Conservation (phyloP, 208 protist species). For the Acanthamoeba sp. region DNA sequence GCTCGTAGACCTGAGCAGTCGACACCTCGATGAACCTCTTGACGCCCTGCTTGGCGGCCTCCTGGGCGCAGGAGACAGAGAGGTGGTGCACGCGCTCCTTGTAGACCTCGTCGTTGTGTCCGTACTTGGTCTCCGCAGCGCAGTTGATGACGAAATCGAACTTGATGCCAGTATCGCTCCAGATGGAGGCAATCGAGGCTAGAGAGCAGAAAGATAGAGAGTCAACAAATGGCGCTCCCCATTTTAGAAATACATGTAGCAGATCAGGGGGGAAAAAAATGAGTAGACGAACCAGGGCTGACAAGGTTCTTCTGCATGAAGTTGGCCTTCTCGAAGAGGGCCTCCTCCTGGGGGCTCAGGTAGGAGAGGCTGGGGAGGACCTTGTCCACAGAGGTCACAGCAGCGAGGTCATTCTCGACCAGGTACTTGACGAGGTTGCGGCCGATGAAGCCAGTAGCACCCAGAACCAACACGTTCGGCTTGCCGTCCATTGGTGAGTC, state of each 20-base stretch:
- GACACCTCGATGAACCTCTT: constrained; percentile 93
- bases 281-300: constrained; percentile 63
- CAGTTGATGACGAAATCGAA: constrained; percentile 93
- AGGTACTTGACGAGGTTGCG: constrained; percentile 92
- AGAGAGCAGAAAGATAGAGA: neutral
- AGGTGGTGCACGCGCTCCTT: constrained; percentile 69
- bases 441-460: constrained; percentile 93
- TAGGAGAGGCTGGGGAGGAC: constrained; percentile 85
- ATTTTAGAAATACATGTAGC: no score
- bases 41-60: constrained; percentile 87
- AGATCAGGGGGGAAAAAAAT: constrained; percentile 37
- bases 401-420: constrained; percentile 84
- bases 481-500: constrained; percentile 68
- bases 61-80: constrained; percentile 82
- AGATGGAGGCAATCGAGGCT: constrained; percentile 88
- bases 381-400: constrained; percentile 90
- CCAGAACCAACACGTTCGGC: constrained; percentile 86
- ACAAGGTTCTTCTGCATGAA: constrained; percentile 91
- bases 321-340: constrained; percentile 86
- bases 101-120: constrained; percentile 86
- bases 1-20: constrained; percentile 93
- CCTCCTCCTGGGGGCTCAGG: constrained; percentile 80
- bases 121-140: constrained; percentile 93
- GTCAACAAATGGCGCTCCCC: neutral
- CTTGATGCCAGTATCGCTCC: constrained; percentile 82